These are phyloP conservation scores for Annona squamosa DNA, from an alignment of 164 flowering plant genomes.

Conservation along the genomic window DNA sequence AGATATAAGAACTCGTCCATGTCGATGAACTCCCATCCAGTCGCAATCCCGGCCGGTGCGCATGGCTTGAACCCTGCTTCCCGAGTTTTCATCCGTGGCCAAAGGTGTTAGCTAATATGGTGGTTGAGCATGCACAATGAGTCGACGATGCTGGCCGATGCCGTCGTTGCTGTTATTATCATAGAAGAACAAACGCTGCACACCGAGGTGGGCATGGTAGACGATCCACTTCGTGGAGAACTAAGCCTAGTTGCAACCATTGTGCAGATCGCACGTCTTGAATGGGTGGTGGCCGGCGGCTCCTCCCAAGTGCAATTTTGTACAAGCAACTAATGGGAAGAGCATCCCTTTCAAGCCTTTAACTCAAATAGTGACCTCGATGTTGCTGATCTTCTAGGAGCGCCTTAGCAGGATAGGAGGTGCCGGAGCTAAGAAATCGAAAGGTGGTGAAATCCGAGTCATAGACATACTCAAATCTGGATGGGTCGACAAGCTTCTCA, in stretches of 20 bases:
- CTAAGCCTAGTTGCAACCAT: constrained; percentile 70
- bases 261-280: constrained; percentile 58
- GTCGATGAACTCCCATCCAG: constrained; percentile 80
- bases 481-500: constrained; percentile 28
- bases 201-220: constrained; percentile 69
- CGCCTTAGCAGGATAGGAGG: constrained; percentile 34
- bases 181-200: constrained; percentile 69
- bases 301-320: constrained; percentile 8
- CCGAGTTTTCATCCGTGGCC: constrained; percentile 92
- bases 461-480: constrained; percentile 49
- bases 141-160: constrained; percentile 23
- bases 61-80: constrained; percentile 90
- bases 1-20: constrained; percentile 75
- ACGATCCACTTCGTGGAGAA: constrained; percentile 67
- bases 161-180: constrained; percentile 82
- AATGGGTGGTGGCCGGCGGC: constrained; percentile 16
- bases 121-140: constrained; percentile 15
- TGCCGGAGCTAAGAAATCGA: constrained; percentile 27
- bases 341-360: constrained; percentile 26
- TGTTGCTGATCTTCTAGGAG: constrained; percentile 10
- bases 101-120: constrained; percentile 39
- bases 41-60: constrained; percentile 54
- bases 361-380: constrained; percentile 43
- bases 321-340: constrained; percentile 43
- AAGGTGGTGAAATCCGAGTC: constrained; percentile 45